Percentiles rank a stretch among this genome's conserved stretches.
Conservation (phyloP, 352 stramenopile species). For the Globisporangium uncinulatum region DNA sequence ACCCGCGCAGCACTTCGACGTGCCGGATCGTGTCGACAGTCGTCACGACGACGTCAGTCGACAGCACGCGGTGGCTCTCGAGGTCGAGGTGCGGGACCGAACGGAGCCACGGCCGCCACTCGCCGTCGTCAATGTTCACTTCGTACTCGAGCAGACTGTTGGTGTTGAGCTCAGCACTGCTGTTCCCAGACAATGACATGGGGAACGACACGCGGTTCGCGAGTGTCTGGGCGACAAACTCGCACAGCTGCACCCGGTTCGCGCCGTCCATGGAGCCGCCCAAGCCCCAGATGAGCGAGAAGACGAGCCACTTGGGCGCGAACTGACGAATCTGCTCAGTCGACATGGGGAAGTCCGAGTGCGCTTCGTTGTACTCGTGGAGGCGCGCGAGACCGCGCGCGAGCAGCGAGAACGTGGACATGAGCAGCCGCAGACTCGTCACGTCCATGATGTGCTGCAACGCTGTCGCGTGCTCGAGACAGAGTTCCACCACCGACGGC, state of each 20-base stretch:
- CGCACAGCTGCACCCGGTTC: constrained; percentile 90
- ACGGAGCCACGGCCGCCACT: constrained; percentile 95
- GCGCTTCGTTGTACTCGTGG: constrained; percentile 98
- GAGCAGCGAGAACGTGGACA: constrained; percentile 96
- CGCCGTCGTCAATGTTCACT: constrained; percentile 95
- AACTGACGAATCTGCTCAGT: constrained; percentile 96
- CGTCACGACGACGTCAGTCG: constrained; percentile 98
- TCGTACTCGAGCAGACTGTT: constrained; percentile 95
- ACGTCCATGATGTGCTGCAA: constrained; percentile 96
- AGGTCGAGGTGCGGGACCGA: constrained; percentile 97
- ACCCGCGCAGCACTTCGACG: constrained; percentile 96
- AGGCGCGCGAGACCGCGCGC: constrained; percentile 91
- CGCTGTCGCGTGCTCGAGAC: constrained; percentile 89
- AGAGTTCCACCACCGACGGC: constrained; percentile 87
- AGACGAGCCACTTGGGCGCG: constrained; percentile 96
- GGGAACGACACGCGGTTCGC: constrained; percentile 89
- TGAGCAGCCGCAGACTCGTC: constrained; percentile 91
- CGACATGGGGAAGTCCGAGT: constrained; percentile 97
- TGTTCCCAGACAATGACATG: constrained; percentile 32
- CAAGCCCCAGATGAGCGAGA: constrained; percentile 98
- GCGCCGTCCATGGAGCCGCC: constrained; percentile 93
- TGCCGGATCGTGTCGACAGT: constrained; percentile 99
- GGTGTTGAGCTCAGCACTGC: constrained; percentile 24
- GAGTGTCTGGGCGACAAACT: constrained; percentile 85
- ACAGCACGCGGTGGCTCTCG: constrained; percentile 95